Conservation (phyloP, 2,329 filamentous ascomycete genomes). For the Cytospora piceae region DNA sequence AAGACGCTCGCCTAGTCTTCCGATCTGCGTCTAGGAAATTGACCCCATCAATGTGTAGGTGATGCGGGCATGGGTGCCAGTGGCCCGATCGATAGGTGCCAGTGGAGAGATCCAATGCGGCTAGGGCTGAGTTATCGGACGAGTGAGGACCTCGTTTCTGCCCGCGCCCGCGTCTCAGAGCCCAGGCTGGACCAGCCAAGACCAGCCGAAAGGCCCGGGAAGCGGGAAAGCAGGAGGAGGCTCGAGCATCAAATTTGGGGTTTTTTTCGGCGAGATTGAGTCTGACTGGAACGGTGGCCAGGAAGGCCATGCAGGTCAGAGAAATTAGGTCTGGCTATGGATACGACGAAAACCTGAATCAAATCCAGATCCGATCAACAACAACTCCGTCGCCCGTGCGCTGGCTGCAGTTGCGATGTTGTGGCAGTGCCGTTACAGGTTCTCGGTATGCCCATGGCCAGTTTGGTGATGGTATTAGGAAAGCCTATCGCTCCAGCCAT, state of each 20-base stretch:
- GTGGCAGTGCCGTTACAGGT: not conserved
- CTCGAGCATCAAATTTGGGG: constrained; percentile 1
- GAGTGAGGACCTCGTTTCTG: constrained; percentile 11
- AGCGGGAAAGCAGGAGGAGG: constrained; percentile 15
- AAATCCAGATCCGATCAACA: not conserved
- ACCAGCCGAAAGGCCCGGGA: constrained; percentile 4
- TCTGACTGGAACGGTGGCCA: not conserved
- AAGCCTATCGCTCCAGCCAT: not conserved
- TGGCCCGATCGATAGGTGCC: constrained; percentile 4
- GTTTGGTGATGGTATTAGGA: not conserved
- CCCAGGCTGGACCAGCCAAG: constrained; percentile 14
- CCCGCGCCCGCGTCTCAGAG: constrained; percentile 14
- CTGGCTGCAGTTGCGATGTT: not conserved
- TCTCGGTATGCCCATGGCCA: not conserved
- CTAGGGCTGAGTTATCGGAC: constrained; percentile 20
- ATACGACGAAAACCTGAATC: constrained; percentile 1
- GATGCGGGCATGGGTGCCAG: not conserved
- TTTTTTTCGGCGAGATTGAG: not conserved
- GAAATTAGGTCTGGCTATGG: not conserved
- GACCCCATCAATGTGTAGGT: not conserved
- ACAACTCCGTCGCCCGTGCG: not conserved
- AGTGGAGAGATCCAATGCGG: constrained; percentile 22
- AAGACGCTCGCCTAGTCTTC: constrained; percentile 7
- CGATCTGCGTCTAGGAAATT: not conserved
- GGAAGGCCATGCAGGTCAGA: not conserved